Evolutionary conservation across 352 stramenopile genomes (phyloP).

Genomic region (Phytophthora kernoviae): DNA sequence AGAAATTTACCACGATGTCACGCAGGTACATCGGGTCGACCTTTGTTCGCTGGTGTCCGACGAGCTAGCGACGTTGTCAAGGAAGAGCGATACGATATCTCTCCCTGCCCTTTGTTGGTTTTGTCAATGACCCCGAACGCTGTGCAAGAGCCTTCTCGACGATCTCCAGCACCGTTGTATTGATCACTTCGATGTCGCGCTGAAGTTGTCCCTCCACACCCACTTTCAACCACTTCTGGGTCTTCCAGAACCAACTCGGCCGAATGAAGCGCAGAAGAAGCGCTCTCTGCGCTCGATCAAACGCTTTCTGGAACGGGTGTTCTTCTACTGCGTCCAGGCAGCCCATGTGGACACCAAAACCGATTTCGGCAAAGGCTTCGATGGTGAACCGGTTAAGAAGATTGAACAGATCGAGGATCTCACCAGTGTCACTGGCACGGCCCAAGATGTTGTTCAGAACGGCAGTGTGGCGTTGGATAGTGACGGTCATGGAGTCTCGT

Average conservation of each 20-base stretch:
- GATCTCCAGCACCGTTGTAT: slow-evolving; percentile 46
- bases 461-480: slow-evolving; percentile 29
- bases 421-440: background rate
- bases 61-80: slow-evolving; percentile 19
- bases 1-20: slow-evolving; percentile 83
- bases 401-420: slow-evolving; percentile 42
- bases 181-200: slow-evolving; percentile 36
- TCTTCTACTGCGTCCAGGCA: slow-evolving; percentile 35
- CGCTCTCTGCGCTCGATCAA: slow-evolving; percentile 47
- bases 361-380: slow-evolving; percentile 70
- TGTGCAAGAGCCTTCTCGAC: slow-evolving; percentile 40
- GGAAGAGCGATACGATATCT: slow-evolving; percentile 35
- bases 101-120: background rate
- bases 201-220: slow-evolving; percentile 39
- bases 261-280: slow-evolving; percentile 42
- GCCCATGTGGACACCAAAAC: slow-evolving; percentile 62
- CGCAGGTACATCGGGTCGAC: slow-evolving; percentile 50
- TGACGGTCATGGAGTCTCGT: slow-evolving; percentile 41
- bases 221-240: slow-evolving; percentile 39
- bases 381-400: slow-evolving; percentile 66
- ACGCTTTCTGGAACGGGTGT: slow-evolving; percentile 56
- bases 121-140: slow-evolving; percentile 1
- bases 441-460: slow-evolving; percentile 26
- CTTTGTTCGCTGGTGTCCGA: slow-evolving; percentile 24
- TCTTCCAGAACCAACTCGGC: slow-evolving; percentile 50